Evolutionary conservation across 805 yeast genomes (phyloP), one percentile per base, ranked within the genome.

Genomic region (Kuraishia ogatae): DNA sequence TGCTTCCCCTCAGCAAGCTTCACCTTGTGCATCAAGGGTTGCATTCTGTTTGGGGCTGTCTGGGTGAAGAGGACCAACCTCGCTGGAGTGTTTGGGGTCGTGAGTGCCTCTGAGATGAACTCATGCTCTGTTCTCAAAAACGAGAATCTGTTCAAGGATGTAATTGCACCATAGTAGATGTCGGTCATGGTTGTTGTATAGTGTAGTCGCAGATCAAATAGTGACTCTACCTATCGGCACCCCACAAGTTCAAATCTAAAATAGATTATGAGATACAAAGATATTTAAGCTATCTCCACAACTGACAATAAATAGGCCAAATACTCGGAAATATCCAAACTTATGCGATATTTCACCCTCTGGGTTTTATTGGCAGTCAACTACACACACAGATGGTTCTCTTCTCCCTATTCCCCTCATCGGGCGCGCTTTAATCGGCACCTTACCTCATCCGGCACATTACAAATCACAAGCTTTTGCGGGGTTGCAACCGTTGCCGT

Each of bases 61-160:
- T 73, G 76, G 2, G 28, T 65, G 54, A 72, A 68, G 50, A 81
- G 77, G 1, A 86, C 64, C 56, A 85, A 79, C 53, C 80, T 68
- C 1, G 89, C 69, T 2, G 76, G 8, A 43, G 21, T 26, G n/a
- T 53, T 1, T 56, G 50, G 4, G 50, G 24, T 1, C 22, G 58
- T 59, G 20, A 80, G 66, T 4, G 83, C 79, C 48, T 65, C 62
- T 52, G 69, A 59, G 39, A 86, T 75, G 60, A 83, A 84, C 28
- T 72, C 77, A 19, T 67, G 50, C 63, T 85, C 81, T 23, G 80
- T 80, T 43, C 93, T 70, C 52, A 85, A 68, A 60, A 84, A 87
- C 19, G 86, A 79, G 5, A 86, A 80, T 56, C 93, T 69, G 65
- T 85, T 84, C 55, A 87, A 70, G 5, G 79, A 81, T 57, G 69